Evolutionary conservation across 2,329 filamentous ascomycete species (phyloP).

Genomic region (Achaetomium macrosporum): DNA sequence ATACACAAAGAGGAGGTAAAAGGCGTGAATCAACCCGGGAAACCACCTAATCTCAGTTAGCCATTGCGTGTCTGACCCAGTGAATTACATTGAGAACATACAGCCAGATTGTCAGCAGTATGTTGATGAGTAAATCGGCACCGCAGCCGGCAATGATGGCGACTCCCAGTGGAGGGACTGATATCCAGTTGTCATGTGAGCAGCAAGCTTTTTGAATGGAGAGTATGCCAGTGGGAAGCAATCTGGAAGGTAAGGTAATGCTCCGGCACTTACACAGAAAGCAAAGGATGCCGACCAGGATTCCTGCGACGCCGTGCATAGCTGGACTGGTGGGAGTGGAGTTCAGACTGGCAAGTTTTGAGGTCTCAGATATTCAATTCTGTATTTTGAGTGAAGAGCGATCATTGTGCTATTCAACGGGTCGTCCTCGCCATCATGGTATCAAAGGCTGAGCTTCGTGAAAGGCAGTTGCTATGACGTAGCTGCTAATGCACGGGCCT

Average conservation of each 20-base stretch:
- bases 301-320: conserved; percentile 45
- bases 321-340: no score
- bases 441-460: no score
- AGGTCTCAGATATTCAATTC: no score
- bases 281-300: conserved; percentile 48
- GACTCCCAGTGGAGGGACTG: conserved; percentile 62
- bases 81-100: conserved; percentile 28
- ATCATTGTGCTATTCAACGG: no score
- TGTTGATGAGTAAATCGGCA: conserved; percentile 59
- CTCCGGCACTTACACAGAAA: conserved; percentile 38
- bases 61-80: background rate
- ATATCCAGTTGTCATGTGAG: background rate
- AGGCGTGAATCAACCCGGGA: conserved; percentile 73
- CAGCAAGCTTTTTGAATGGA: background rate
- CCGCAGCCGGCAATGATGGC: conserved; percentile 61
- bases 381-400: no score
- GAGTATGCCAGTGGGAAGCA: conserved; percentile 24
- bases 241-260: no score
- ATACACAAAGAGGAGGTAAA: conserved; percentile 79
- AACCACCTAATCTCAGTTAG: conserved; percentile 48
- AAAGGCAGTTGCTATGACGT: no score
- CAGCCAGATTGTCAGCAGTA: conserved; percentile 60
- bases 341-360: no score
- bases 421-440: no score
- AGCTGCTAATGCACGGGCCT: no score